phyloP scores from a whole-genome alignment of 257 asterid genomes.

The Lycium ferocissimum region DNA sequence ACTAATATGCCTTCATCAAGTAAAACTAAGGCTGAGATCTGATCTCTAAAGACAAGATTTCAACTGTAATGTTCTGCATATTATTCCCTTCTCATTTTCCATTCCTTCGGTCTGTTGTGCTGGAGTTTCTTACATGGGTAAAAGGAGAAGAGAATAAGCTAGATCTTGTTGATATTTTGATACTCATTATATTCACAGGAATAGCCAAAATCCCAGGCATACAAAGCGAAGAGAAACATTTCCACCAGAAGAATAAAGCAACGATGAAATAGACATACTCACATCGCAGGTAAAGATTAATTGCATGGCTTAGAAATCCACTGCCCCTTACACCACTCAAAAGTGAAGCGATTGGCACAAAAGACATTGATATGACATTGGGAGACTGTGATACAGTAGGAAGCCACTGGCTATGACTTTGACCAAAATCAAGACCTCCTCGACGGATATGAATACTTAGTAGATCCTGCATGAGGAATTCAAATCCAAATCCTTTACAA shows the following conservation, averaged over 20 bases:
- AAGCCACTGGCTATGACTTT: slow-evolving; percentile 91
- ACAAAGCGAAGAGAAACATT: neutral
- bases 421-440: slow-evolving; percentile 81
- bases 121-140: slow-evolving; percentile 1
- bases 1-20: slow-evolving; percentile 2
- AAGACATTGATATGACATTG: slow-evolving; percentile 87
- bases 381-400: slow-evolving; percentile 85
- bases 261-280: slow-evolving; percentile 44
- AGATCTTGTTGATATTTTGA: neutral
- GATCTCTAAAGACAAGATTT: neutral
- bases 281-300: slow-evolving; percentile 90
- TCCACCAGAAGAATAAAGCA: slow-evolving; percentile 11
- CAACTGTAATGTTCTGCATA: neutral
- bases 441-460: slow-evolving; percentile 71
- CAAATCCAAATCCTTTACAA: slow-evolving; percentile 9
- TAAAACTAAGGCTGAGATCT: slow-evolving; percentile 16
- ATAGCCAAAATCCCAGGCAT: neutral
- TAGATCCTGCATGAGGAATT: slow-evolving; percentile 65
- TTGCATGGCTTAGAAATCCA: slow-evolving; percentile 90
- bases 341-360: slow-evolving; percentile 90
- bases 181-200: neutral
- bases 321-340: slow-evolving; percentile 83
- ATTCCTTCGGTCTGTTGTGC: neutral
- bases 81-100: slow-evolving; percentile 23
- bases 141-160: neutral